A percentile compares a stretch with the other conserved stretches of the same genome.
These are phyloP conservation scores for Chrysosporium queenslandicum DNA, from an alignment of 2,329 filamentous ascomycete genomes.

Conservation along the genomic window DNA sequence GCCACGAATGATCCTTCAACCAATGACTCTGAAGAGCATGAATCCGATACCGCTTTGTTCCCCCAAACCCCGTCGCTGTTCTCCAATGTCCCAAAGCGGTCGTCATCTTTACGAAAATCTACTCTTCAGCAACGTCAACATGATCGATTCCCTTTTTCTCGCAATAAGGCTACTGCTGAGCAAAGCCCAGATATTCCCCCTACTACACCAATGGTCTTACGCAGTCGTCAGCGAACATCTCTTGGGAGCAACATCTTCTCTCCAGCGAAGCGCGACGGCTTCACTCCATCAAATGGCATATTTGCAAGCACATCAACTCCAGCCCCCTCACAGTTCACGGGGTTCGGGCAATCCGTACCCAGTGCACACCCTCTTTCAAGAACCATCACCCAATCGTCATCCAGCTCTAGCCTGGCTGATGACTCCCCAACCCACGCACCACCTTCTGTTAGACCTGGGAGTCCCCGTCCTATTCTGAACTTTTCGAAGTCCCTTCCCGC, in stretches of 20 bases:
- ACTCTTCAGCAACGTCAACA: constrained; percentile 76
- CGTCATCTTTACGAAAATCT: constrained; percentile 71
- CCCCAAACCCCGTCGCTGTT: constrained; percentile 38
- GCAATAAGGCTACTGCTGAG: constrained; percentile 24
- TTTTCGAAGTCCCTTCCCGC: constrained; percentile 70
- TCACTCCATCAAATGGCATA: constrained; percentile 48
- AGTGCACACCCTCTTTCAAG: constrained; percentile 70
- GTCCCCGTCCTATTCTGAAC: constrained; percentile 43
- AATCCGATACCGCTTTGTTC: background rate
- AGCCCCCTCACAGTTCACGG: constrained; percentile 1
- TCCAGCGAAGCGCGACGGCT: constrained; percentile 53
- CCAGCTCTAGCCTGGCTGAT: constrained; percentile 64
- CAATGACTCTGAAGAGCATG: background rate
- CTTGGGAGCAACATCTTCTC: constrained; percentile 64
- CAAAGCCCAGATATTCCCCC: constrained; percentile 44
- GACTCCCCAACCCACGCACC: constrained; percentile 59
- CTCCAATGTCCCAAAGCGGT: constrained; percentile 54
- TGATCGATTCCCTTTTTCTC: constrained; percentile 50
- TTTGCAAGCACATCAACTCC: constrained; percentile 30
- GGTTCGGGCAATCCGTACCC: constrained; percentile 29
- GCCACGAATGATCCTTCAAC: constrained; percentile 3
- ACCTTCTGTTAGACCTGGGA: constrained; percentile 42
- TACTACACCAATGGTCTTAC: constrained; percentile 45
- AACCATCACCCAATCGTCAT: constrained; percentile 77
- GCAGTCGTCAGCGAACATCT: constrained; percentile 60